These are phyloP conservation scores for Calonectria pteridis DNA, from an alignment of 2,329 filamentous ascomycete species.

Conservation along the genomic window DNA sequence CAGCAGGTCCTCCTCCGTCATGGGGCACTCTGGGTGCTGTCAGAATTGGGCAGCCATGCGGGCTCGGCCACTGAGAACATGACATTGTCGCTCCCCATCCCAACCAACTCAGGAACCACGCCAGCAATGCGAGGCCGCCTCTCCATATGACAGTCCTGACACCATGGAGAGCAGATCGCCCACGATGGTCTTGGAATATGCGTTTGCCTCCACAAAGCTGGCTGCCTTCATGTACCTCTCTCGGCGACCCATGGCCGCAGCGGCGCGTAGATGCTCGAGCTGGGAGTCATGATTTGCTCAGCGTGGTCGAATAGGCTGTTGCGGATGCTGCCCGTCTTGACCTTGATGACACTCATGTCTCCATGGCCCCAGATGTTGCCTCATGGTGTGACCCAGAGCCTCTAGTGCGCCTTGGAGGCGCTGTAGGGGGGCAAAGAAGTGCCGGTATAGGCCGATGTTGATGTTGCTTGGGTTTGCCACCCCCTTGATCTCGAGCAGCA, in stretches of 20 bases:
- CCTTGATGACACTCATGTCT: constrained; percentile 8
- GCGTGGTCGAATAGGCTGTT: constrained; percentile 18
- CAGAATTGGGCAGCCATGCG: background rate
- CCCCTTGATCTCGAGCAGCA: constrained; percentile 17
- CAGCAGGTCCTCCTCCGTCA: constrained; percentile 17
- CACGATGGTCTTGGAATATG: constrained; percentile 16
- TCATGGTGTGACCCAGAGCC: constrained; percentile 9
- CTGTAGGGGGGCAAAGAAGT: constrained; percentile 14
- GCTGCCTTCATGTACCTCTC: background rate
- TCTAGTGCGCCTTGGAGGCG: constrained; percentile 25
- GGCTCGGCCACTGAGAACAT: background rate
- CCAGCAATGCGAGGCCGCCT: constrained; percentile 21
- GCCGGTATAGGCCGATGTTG: constrained; percentile 9
- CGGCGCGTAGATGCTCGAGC: constrained; percentile 21
- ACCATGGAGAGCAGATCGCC: constrained; percentile 12
- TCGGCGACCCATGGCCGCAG: constrained; percentile 13
- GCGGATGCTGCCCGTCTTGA: constrained; percentile 17
- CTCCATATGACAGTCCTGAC: constrained; percentile 25
- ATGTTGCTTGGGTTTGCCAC: constrained; percentile 26
- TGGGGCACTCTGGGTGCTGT: constrained; percentile 8
- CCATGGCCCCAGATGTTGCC: constrained; percentile 17
- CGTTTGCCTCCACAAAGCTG: constrained; percentile 1
- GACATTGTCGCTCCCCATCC: constrained; percentile 27
- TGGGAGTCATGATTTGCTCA: constrained; percentile 11
- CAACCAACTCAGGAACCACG: constrained; percentile 29